Conservation (phyloP, 805 yeast species). For the Yarrowia deformans region DNA sequence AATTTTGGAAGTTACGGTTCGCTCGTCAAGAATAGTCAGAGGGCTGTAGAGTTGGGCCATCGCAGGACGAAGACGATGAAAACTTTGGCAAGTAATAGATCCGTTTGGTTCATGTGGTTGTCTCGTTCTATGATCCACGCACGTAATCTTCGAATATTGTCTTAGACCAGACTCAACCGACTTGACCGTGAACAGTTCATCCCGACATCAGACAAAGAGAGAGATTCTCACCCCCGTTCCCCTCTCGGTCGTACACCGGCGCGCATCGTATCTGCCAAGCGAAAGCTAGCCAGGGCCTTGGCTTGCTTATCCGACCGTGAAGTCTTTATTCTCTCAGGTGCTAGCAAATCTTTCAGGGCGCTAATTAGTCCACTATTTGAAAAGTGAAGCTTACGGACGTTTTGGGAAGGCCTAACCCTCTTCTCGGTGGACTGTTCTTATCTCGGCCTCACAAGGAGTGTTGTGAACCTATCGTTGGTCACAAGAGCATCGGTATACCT, state of each 20-base stretch:
- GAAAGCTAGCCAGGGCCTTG: slow-evolving; percentile 3
- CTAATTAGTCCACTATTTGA: not conserved
- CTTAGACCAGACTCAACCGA: too few relatives aligned
- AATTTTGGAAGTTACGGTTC: not conserved
- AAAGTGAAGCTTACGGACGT: not conserved
- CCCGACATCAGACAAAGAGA: not conserved
- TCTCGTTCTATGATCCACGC: not conserved
- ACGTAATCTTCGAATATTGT: too few relatives aligned
- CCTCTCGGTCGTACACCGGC: slow-evolving; percentile 9
- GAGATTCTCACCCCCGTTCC: not conserved
- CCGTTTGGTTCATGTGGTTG: too few relatives aligned
- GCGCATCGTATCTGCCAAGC: slow-evolving; percentile 11
- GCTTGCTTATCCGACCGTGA: not conserved
- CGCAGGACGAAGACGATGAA: not conserved
- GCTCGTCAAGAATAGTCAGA: not conserved
- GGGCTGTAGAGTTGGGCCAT: not conserved
- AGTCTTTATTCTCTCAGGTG: not conserved
- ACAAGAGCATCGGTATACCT: not conserved
- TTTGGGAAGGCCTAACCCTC: not conserved
- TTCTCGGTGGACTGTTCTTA: too few relatives aligned
- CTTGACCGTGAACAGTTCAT: too few relatives aligned
- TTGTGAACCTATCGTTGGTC: too few relatives aligned
- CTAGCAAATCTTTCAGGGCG: not conserved
- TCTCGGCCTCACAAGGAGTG: too few relatives aligned
- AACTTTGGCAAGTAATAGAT: not conserved